These are phyloP conservation scores for Pulveroboletus sp. DNA, from an alignment of 1,284 basidiomycete species.

Conservation along the genomic window DNA sequence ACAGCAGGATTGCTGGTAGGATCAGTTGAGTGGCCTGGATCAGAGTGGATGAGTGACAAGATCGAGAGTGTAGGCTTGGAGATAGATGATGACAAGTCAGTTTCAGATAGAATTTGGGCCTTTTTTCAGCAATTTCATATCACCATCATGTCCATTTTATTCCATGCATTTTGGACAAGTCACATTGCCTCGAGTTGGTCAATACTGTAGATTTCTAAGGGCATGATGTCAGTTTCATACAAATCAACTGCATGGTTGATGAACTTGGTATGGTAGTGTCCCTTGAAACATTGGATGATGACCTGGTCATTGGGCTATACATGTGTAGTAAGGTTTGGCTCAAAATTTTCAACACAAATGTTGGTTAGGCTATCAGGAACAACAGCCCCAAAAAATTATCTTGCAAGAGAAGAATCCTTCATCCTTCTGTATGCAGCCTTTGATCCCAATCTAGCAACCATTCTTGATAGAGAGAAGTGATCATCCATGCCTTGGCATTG, in stretches of 20 bases:
- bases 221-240: not conserved
- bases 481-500: not conserved
- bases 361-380: not conserved
- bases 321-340: conserved; percentile 4
- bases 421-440: not conserved
- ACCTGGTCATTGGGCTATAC: conserved; percentile 10
- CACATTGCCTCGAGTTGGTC: not conserved
- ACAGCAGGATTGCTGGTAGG: not conserved
- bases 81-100: too few relatives aligned
- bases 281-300: conserved; percentile 5
- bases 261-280: not conserved
- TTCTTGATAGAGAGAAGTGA: not conserved
- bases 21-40: not conserved
- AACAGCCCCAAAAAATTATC: conserved; percentile 4
- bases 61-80: not conserved
- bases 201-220: not conserved
- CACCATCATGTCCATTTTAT: not conserved
- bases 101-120: conserved; percentile 3
- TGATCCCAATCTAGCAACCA: not conserved
- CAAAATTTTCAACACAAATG: conserved; percentile 1
- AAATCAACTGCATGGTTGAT: not conserved
- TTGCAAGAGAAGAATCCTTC: conserved; percentile 1
- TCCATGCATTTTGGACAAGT: not conserved
- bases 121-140: conserved; percentile 15
- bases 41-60: not conserved